Conservation (phyloP, 2,329 filamentous ascomycete genomes). For the Trichothecium roseum region DNA sequence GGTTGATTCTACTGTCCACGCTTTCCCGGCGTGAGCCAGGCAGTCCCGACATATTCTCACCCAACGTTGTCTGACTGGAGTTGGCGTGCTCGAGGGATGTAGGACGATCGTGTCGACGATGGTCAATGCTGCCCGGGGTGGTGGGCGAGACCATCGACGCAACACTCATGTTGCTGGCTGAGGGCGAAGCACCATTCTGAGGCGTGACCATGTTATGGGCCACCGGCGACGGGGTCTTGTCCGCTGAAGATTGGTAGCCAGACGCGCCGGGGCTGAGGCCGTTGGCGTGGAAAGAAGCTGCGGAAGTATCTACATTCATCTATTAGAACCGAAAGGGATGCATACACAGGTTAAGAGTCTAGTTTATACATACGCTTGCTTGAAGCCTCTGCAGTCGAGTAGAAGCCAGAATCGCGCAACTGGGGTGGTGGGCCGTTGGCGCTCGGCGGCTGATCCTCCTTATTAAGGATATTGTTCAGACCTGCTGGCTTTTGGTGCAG, state of each 20-base stretch:
- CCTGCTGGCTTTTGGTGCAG: slow-evolving; percentile 23
- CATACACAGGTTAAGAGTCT: no score
- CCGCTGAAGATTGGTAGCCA: slow-evolving; percentile 38
- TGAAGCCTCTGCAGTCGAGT: slow-evolving; percentile 30
- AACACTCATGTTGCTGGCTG: slow-evolving; percentile 52
- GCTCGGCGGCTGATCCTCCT: slow-evolving; percentile 18
- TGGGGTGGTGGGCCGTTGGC: slow-evolving; percentile 18
- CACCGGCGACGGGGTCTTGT: slow-evolving; percentile 55
- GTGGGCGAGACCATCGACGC: slow-evolving; percentile 56
- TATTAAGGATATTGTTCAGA: slow-evolving; percentile 27
- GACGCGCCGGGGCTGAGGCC: slow-evolving; percentile 31
- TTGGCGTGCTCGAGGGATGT: slow-evolving; percentile 22
- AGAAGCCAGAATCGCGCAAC: slow-evolving; percentile 31
- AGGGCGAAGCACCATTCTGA: slow-evolving; percentile 44
- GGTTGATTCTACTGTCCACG: slow-evolving; percentile 69
- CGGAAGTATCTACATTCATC: slow-evolving; percentile 27
- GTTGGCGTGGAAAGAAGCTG: slow-evolving; percentile 26
- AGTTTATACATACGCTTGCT: slow-evolving; percentile 27
- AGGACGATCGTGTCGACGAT: slow-evolving; percentile 32
- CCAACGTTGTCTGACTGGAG: slow-evolving; percentile 18
- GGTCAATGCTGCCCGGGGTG: slow-evolving; percentile 30
- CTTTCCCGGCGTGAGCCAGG: slow-evolving; percentile 56
- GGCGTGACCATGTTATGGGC: slow-evolving; percentile 34
- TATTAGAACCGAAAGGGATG: no score
- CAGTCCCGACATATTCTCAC: slow-evolving; percentile 28